Evolutionary conservation across 1,284 basidiomycete genomes (phyloP).

Genomic region (Heterobasidion parviporum): DNA sequence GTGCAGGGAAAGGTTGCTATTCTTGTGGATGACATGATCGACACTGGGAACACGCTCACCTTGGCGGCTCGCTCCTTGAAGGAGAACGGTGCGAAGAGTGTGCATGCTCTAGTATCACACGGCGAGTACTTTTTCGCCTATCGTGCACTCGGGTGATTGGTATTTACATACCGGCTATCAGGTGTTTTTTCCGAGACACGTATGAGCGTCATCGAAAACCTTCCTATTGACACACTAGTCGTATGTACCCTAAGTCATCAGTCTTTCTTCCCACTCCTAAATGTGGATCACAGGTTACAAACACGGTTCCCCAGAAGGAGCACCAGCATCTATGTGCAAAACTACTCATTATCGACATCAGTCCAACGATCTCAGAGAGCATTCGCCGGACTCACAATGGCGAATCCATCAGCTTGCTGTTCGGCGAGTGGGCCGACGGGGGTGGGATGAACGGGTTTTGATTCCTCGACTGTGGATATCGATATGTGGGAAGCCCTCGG

Average conservation of each 20-base stretch:
- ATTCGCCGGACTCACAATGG: slow-evolving; percentile 97
- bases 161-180: slow-evolving; percentile 21
- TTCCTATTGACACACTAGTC: slow-evolving; percentile 84
- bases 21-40: slow-evolving; percentile 97
- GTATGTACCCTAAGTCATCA: slow-evolving; percentile 38
- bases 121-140: slow-evolving; percentile 39
- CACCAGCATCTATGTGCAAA: slow-evolving; percentile 50
- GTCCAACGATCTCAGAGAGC: slow-evolving; percentile 88
- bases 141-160: slow-evolving; percentile 3
- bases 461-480: background rate
- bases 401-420: slow-evolving; percentile 80
- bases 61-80: slow-evolving; percentile 81
- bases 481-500: too few relatives aligned
- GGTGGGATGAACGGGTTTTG: slow-evolving; percentile 9
- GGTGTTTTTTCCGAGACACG: slow-evolving; percentile 84
- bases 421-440: slow-evolving; percentile 65
- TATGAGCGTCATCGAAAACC: slow-evolving; percentile 65
- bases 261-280: background rate
- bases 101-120: slow-evolving; percentile 90
- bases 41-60: slow-evolving; percentile 84
- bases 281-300: slow-evolving; percentile 57
- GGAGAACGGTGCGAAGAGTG: slow-evolving; percentile 82
- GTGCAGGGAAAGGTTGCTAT: slow-evolving; percentile 91
- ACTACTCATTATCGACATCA: slow-evolving; percentile 77
- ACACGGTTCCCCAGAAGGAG: slow-evolving; percentile 66